These are phyloP conservation scores for Blakeslea trispora DNA, from an alignment of 371 early-diverging fungal genomes.

Conservation along the genomic window DNA sequence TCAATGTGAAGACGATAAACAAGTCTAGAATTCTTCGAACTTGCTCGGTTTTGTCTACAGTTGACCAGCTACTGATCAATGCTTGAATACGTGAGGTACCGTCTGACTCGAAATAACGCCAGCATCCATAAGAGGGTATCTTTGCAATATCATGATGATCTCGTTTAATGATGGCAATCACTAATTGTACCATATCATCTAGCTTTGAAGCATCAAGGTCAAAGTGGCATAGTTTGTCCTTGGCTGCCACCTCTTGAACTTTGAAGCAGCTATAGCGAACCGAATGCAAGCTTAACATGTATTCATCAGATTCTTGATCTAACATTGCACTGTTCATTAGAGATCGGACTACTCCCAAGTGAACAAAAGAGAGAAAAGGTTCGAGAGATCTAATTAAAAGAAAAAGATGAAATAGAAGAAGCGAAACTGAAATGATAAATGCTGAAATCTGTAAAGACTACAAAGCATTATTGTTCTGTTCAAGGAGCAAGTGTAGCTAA, in stretches of 20 bases:
- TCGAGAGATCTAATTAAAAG: too few species aligned
- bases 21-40: slow-evolving; percentile 79
- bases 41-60: slow-evolving; percentile 55
- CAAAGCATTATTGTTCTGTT: too few species aligned
- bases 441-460: too few species aligned
- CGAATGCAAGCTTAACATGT: slow-evolving; percentile 73
- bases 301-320: slow-evolving; percentile 16
- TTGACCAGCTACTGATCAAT: slow-evolving; percentile 50
- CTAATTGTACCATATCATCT: slow-evolving; percentile 65
- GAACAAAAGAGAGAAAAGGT: too few species aligned
- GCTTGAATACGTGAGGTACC: slow-evolving; percentile 56
- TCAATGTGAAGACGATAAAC: slow-evolving; percentile 79
- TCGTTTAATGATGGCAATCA: slow-evolving; percentile 71
- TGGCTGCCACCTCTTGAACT: slow-evolving; percentile 64
- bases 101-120: slow-evolving; percentile 84
- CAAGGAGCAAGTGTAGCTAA: too few species aligned
- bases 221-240: slow-evolving; percentile 67
- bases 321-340: not conserved
- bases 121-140: slow-evolving; percentile 86
- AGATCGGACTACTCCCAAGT: too few species aligned
- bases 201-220: slow-evolving; percentile 67
- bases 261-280: slow-evolving; percentile 74
- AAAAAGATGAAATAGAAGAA: too few species aligned
- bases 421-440: too few species aligned
- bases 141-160: slow-evolving; percentile 54